Evolutionary conservation across 73 alveolate species (phyloP).

Genomic region (Paramecium octaurelia): DNA sequence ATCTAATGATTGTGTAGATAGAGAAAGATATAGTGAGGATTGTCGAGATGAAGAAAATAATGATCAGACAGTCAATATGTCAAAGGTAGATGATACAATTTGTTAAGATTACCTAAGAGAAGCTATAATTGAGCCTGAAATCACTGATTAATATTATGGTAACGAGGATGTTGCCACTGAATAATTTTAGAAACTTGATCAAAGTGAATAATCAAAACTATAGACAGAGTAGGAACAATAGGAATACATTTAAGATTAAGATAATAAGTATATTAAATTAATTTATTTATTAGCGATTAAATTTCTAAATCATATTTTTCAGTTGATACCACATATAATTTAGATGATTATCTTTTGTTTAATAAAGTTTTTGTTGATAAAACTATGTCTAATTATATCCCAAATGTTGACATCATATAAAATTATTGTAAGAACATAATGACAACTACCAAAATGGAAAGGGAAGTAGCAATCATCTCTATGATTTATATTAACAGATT

Average conservation of each 20-base stretch:
- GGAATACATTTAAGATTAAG: not conserved
- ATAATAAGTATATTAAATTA: not conserved
- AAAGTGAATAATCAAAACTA: not conserved
- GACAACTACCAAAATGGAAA: conserved; percentile 92
- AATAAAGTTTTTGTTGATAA: conserved; percentile 1
- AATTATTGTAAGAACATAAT: conserved; percentile 93
- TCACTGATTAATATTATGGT: not conserved
- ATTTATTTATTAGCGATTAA: not conserved
- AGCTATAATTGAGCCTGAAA: conserved; percentile 15
- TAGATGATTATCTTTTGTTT: not conserved
- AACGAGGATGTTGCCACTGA: not conserved
- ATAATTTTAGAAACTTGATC: not conserved
- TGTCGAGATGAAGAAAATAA: not conserved
- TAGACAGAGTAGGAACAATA: not conserved
- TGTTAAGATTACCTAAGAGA: not conserved
- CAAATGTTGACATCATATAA: conserved; percentile 75
- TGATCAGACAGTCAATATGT: not conserved
- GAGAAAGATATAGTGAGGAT: not conserved
- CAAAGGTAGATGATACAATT: not conserved
- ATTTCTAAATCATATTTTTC: conserved; percentile 9
- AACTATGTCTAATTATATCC: conserved; percentile 35
- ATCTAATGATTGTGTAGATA: not conserved
- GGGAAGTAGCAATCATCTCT: conserved; percentile 90
- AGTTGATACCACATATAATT: not conserved
- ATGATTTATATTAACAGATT: conserved; percentile 96